Conservation (phyloP, 441 rosid genomes). For the Gossypium davidsonii region DNA sequence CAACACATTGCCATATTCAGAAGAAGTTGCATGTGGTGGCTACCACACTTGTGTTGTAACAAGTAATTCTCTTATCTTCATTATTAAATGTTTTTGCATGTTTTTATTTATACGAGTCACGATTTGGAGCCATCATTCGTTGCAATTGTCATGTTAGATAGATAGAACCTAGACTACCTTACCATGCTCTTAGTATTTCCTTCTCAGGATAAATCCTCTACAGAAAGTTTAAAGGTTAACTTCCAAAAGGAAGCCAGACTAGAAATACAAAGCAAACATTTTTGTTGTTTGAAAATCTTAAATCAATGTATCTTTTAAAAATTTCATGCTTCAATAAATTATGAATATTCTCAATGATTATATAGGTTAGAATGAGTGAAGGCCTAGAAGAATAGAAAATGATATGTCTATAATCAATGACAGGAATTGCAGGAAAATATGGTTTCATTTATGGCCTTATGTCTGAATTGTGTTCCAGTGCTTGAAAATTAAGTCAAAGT, state of each 20-base stretch:
- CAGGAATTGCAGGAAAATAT: background rate
- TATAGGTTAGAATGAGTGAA: background rate
- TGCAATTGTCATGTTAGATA: background rate
- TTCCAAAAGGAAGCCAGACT: too few species aligned
- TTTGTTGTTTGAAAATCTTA: background rate
- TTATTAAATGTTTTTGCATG: background rate
- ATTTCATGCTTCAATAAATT: background rate
- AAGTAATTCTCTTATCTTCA: slow-evolving; percentile 36
- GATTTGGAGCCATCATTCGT: background rate
- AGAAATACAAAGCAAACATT: background rate
- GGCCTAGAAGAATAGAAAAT: background rate
- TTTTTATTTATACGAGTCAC: background rate
- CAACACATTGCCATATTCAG: slow-evolving; percentile 51
- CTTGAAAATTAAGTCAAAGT: background rate
- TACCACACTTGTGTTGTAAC: slow-evolving; percentile 85
- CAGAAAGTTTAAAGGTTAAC: background rate
- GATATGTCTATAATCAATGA: background rate
- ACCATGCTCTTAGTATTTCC: background rate
- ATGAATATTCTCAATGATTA: background rate
- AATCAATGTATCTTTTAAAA: background rate
- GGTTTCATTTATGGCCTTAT: background rate
- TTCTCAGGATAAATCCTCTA: background rate
- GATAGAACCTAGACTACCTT: background rate
- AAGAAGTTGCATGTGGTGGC: slow-evolving; percentile 88
- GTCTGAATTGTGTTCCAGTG: background rate